These are phyloP conservation scores for Ormosia semicastrata DNA, from an alignment of 306 rosid species.

Conservation along the genomic window DNA sequence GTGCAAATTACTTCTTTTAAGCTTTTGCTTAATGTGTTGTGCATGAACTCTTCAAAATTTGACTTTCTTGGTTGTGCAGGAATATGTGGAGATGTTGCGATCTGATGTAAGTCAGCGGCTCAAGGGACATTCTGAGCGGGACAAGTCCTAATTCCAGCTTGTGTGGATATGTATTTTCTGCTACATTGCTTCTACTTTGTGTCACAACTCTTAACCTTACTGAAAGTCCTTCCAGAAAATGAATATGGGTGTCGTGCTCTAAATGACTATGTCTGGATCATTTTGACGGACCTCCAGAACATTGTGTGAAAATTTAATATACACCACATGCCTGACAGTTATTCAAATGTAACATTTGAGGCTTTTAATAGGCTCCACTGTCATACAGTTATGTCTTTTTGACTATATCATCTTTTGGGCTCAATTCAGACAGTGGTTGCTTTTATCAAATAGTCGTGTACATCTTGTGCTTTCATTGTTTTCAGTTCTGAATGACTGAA, in stretches of 20 bases:
- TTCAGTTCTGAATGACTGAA: neutral
- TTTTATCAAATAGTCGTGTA: slow-evolving; percentile 4
- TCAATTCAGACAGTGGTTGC: slow-evolving; percentile 14
- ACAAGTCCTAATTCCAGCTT: slow-evolving; percentile 29
- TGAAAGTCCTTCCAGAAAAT: slow-evolving; percentile 12
- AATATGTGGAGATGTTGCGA: slow-evolving; percentile 66
- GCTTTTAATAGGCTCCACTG: slow-evolving; percentile 13
- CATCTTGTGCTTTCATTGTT: slow-evolving; percentile 16
- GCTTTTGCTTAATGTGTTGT: neutral
- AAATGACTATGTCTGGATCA: slow-evolving; percentile 24
- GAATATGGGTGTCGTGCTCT: slow-evolving; percentile 24
- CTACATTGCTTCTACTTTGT: slow-evolving; percentile 18
- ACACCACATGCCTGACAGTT: slow-evolving; percentile 1
- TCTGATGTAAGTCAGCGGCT: slow-evolving; percentile 48
- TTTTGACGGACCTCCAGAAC: slow-evolving; percentile 28
- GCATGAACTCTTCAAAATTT: neutral
- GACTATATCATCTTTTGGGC: neutral
- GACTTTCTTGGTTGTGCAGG: slow-evolving; percentile 47
- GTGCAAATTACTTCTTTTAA: neutral
- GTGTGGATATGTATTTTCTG: slow-evolving; percentile 13
- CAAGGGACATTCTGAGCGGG: slow-evolving; percentile 41
- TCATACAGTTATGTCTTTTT: neutral
- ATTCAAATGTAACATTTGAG: slow-evolving; percentile 19
- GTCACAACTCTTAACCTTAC: neutral
- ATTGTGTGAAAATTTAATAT: neutral